Evolutionary conservation across 2,329 filamentous ascomycete genomes (phyloP).

Genomic region (Bipolaris gigantea): DNA sequence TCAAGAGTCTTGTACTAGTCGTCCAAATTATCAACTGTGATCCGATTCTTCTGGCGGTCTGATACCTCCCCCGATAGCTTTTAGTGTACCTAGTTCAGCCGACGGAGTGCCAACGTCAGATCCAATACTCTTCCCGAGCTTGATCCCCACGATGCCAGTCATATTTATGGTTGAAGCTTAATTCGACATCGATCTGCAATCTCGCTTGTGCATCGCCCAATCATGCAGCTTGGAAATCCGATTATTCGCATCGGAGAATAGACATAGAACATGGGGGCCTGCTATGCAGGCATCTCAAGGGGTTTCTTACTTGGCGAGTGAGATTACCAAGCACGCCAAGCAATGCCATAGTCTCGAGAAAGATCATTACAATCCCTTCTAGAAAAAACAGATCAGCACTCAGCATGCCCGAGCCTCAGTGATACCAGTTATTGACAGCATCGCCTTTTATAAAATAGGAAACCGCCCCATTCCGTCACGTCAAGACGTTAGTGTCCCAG

Average conservation of each 20-base stretch:
- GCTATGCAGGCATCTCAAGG: too few species aligned
- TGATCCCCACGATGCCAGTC: neutral
- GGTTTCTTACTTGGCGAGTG: too few species aligned
- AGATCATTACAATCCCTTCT: too few species aligned
- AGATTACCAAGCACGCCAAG: too few species aligned
- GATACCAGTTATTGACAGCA: too few species aligned
- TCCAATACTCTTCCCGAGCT: neutral
- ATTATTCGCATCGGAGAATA: conserved; percentile 1
- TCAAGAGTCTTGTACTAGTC: neutral
- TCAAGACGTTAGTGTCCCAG: too few species aligned
- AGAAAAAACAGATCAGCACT: too few species aligned
- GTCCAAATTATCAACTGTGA: neutral
- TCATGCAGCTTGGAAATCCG: neutral
- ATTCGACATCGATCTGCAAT: conserved; percentile 1
- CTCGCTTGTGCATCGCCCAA: neutral
- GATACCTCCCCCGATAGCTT: neutral
- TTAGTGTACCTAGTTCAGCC: neutral
- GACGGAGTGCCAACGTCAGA: neutral
- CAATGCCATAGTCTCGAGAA: too few species aligned
- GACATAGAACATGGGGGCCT: neutral
- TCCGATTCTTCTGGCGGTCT: neutral
- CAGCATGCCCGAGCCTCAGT: too few species aligned
- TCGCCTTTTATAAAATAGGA: too few species aligned
- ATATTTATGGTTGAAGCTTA: neutral
- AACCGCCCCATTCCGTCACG: too few species aligned